A percentile compares a stretch with the other conserved stretches of the same genome.
These are phyloP conservation scores for Alnus rubra DNA, from an alignment of 306 rosid genomes.

Conservation along the genomic window DNA sequence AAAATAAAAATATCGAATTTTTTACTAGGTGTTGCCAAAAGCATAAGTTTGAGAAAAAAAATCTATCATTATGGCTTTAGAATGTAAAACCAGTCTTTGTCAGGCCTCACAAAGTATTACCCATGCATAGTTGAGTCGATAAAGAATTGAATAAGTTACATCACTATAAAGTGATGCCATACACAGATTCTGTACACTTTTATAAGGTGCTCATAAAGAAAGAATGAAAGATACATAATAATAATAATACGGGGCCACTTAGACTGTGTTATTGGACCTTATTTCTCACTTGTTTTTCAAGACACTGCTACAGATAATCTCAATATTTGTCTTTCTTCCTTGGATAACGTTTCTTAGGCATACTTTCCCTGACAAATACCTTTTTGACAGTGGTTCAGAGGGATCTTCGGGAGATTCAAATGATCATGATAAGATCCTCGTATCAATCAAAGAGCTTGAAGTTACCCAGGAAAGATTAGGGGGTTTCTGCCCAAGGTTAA, in stretches of 20 bases:
- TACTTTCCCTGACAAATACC: conserved; percentile 27
- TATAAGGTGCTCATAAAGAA: neutral
- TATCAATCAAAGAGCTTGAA: conserved; percentile 59
- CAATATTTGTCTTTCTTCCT: neutral
- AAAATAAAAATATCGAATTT: too few species aligned
- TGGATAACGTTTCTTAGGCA: neutral
- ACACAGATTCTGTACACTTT: neutral
- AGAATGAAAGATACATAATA: neutral
- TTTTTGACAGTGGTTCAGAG: conserved; percentile 45
- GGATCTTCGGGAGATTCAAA: conserved; percentile 45
- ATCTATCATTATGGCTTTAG: neutral
- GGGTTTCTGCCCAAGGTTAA: conserved; percentile 74
- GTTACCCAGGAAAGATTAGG: conserved; percentile 53
- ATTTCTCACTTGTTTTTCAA: neutral
- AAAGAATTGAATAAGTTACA: neutral
- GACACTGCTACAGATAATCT: neutral
- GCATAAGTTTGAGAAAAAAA: neutral
- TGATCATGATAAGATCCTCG: conserved; percentile 56
- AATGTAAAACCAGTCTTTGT: neutral
- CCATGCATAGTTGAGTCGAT: neutral
- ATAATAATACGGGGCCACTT: neutral
- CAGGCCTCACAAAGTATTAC: neutral
- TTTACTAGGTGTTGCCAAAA: neutral
- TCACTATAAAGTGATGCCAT: neutral
- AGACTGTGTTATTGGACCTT: neutral